A percentile compares a stretch with the other conserved stretches of the same genome.
phyloP scores from a whole-genome alignment of 345 rosid genomes.

The Eucalyptus pumila region DNA sequence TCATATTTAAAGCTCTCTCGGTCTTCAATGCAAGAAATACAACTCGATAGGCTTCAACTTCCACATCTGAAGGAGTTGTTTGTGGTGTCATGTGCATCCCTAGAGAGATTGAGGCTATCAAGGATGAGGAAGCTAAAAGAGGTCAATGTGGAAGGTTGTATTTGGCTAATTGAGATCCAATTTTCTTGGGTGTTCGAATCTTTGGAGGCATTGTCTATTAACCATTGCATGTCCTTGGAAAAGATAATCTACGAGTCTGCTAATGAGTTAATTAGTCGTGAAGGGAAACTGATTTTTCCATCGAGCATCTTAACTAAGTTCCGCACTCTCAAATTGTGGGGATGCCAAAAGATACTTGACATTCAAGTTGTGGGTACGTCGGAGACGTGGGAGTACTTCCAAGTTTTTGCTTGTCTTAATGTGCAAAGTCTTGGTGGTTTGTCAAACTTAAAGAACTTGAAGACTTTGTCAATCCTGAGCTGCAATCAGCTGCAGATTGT shows the following conservation, averaged over 20 bases:
- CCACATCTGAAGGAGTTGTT: background rate
- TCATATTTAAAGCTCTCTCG: background rate
- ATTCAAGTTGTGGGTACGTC: background rate
- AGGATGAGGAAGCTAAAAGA: background rate
- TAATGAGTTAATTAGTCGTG: background rate
- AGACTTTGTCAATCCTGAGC: rapidly evolving
- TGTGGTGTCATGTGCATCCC: background rate
- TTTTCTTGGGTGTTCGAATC: background rate
- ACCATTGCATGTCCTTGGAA: rapidly evolving
- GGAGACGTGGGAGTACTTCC: background rate
- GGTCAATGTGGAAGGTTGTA: background rate
- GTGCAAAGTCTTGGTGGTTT: background rate
- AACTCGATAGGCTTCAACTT: background rate
- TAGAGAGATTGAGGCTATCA: background rate
- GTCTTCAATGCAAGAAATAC: background rate
- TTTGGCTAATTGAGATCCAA: background rate
- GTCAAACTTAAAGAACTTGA: background rate
- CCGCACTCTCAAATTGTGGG: rapidly evolving
- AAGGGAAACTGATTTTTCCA: background rate
- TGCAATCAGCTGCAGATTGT: background rate
- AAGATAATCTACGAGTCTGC: background rate
- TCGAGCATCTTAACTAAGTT: background rate
- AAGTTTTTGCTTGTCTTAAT: rapidly evolving
- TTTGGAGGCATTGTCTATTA: background rate
- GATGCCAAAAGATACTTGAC: background rate